Evolutionary conservation across 2,329 filamentous ascomycete genomes (phyloP).

Genomic region (Neonectria hederae): DNA sequence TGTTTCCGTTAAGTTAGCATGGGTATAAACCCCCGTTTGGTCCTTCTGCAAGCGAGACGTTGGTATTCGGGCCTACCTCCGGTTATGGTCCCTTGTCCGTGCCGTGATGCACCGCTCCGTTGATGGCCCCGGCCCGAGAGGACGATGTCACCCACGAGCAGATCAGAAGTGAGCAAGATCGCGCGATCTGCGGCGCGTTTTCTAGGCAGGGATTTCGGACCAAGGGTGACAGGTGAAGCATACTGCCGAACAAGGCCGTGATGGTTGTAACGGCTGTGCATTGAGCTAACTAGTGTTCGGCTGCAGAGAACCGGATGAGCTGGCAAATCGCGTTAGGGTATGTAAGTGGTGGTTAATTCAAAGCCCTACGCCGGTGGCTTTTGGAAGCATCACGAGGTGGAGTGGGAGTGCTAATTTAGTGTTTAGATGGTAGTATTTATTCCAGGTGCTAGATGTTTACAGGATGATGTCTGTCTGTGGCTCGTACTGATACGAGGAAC

Average conservation of each 20-base stretch:
- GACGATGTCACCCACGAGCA: constrained; percentile 9
- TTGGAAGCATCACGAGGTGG: neutral
- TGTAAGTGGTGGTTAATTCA: neutral
- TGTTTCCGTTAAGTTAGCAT: neutral
- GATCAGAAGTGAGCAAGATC: constrained; percentile 1
- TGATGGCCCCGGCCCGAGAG: neutral
- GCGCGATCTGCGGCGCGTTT: constrained; percentile 14
- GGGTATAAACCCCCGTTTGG: neutral
- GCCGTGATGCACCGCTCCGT: constrained; percentile 5
- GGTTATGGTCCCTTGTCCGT: neutral
- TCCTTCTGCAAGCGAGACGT: constrained; percentile 5
- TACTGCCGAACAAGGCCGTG: constrained; percentile 1
- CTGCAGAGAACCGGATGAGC: neutral
- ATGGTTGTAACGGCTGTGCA: constrained; percentile 1
- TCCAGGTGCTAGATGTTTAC: no score
- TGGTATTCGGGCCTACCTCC: constrained; percentile 19
- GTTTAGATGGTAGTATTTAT: neutral
- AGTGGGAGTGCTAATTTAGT: neutral
- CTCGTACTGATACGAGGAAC: neutral
- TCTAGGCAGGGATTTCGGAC: neutral
- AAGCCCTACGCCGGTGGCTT: neutral
- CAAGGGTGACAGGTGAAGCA: neutral
- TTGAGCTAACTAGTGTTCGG: neutral
- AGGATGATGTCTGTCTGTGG: neutral
- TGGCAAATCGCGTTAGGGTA: neutral